Percentiles rank a stretch among this genome's conserved stretches.
Evolutionary conservation across 2,329 filamentous ascomycete genomes (phyloP).

Genomic region (Plenodomus biglobosus): DNA sequence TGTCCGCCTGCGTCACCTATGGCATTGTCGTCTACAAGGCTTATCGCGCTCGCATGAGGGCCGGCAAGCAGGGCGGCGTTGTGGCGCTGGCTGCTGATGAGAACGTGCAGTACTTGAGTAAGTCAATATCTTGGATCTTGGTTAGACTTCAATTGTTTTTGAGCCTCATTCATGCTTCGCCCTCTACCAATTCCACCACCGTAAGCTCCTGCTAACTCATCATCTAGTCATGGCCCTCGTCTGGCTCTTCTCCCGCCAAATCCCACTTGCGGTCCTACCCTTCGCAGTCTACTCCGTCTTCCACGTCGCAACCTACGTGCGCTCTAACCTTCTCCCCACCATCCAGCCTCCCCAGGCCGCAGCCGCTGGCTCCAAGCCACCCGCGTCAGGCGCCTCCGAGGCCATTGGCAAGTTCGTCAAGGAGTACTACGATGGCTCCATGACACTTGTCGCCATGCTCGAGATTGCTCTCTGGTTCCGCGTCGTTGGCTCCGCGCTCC

Average conservation of each 20-base stretch:
- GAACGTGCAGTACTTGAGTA: conserved; percentile 97
- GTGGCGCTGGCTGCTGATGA: conserved; percentile 78
- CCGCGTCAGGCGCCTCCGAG: conserved; percentile 70
- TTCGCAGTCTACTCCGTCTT: conserved; percentile 98
- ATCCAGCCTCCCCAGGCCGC: conserved; percentile 65
- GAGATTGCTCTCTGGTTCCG: conserved; percentile 88
- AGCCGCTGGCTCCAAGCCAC: conserved; percentile 57
- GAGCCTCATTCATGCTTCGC: too few relatives aligned
- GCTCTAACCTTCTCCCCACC: conserved; percentile 88
- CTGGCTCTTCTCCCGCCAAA: conserved; percentile 90
- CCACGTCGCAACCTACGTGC: conserved; percentile 95
- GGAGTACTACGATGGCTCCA: conserved; percentile 94
- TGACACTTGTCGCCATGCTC: conserved; percentile 86
- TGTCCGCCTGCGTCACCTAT: conserved; percentile 88
- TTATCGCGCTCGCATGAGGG: conserved; percentile 79
- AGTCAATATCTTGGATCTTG: too few relatives aligned
- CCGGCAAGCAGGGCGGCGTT: conserved; percentile 65
- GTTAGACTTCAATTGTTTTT: too few relatives aligned
- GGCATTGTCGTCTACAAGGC: conserved; percentile 99
- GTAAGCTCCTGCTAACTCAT: conserved; percentile 22
- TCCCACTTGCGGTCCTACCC: conserved; percentile 85
- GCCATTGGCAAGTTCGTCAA: conserved; percentile 92
- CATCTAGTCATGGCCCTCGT: conserved; percentile 81
- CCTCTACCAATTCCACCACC: not conserved
- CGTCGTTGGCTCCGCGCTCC: conserved; percentile 74